Conservation (phyloP, 345 rosid species). For the Fremontodendron californicum region DNA sequence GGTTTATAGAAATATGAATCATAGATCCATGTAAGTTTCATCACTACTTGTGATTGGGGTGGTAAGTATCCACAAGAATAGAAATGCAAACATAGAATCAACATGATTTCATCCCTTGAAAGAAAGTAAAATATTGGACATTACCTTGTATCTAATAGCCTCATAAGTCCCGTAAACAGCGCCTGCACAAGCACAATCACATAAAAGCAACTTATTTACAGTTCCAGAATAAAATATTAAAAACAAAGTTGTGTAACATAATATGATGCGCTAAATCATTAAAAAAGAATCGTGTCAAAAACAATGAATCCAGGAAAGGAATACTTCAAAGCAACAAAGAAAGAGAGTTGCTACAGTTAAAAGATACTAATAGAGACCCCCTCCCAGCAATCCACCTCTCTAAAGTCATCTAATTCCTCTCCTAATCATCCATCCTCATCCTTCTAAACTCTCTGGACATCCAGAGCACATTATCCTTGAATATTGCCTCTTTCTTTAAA, state of each 20-base stretch:
- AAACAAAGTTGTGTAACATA: background rate
- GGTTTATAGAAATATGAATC: background rate
- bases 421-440: background rate
- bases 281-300: background rate
- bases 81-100: background rate
- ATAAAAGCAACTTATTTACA: background rate
- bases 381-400: background rate
- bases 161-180: conserved; percentile 64
- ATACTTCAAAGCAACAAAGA: background rate
- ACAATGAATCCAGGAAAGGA: background rate
- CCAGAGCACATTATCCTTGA: background rate
- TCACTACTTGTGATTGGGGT: background rate
- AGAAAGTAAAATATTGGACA: background rate
- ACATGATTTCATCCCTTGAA: background rate
- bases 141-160: conserved; percentile 42
- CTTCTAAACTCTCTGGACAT: background rate
- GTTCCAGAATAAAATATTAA: background rate
- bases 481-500: background rate
- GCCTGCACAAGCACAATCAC: conserved; percentile 29
- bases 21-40: background rate
- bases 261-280: background rate
- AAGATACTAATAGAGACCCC: background rate
- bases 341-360: background rate
- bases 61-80: background rate
- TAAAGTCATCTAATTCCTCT: background rate